Conservation (phyloP, 108 stramenopile species). For the Nitzschia sp. region DNA sequence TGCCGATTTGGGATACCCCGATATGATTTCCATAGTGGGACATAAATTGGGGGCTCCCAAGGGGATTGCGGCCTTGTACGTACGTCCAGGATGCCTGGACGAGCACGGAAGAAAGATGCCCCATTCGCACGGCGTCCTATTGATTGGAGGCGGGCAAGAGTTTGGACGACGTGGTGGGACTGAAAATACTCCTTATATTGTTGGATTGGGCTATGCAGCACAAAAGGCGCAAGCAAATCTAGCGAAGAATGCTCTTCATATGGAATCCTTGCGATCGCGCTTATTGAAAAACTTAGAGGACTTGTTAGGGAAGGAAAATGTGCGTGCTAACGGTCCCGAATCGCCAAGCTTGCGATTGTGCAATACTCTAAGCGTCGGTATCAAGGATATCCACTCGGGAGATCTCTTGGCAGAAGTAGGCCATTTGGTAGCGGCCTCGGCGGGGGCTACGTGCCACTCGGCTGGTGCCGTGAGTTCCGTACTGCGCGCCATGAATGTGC, state of each 20-base stretch:
- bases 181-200: conserved; percentile 93
- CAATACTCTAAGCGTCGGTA: conserved; percentile 91
- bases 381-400: conserved; percentile 62
- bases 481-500: conserved; percentile 88
- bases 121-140: conserved; percentile 48
- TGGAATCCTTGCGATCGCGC: conserved; percentile 65
- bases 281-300: conserved; percentile 53
- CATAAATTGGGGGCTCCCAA: conserved; percentile 98
- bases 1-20: conserved; percentile 55
- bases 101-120: conserved; percentile 31
- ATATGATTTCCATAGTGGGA: conserved; percentile 94
- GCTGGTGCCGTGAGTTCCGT: conserved; percentile 67
- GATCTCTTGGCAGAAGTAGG: conserved; percentile 59
- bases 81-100: conserved; percentile 60
- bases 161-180: conserved; percentile 91
- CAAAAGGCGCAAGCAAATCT: conserved; percentile 38
- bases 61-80: conserved; percentile 92
- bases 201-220: conserved; percentile 86
- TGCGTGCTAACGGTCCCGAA: conserved; percentile 79
- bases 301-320: conserved; percentile 39
- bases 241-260: conserved; percentile 49
- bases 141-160: conserved; percentile 84
- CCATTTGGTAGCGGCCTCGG: conserved; percentile 81
- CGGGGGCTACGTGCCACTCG: conserved; percentile 92
- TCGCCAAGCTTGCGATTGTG: conserved; percentile 71